Evolutionary conservation across 495 filamentous ascomycete species (phyloP).

Genomic region (Xylaria scruposa): DNA sequence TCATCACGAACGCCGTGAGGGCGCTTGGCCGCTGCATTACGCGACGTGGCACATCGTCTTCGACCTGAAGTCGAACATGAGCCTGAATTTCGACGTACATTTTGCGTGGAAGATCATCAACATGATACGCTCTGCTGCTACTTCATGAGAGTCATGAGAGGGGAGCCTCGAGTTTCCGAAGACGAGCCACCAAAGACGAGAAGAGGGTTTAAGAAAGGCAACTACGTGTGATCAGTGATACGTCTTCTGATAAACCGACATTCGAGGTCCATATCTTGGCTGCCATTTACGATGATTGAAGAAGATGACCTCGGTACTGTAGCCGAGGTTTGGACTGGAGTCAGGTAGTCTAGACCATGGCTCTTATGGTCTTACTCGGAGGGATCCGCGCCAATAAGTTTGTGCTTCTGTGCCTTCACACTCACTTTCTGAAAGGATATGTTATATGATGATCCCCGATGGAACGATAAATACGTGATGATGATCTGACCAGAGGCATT

Average conservation of each 20-base stretch:
- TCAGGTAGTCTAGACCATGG: not conserved
- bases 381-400: not conserved
- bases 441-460: not conserved
- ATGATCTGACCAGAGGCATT: slow-evolving; percentile 1
- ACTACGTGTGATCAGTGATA: not conserved
- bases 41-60: slow-evolving; percentile 69
- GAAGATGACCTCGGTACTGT: not conserved
- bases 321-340: not conserved
- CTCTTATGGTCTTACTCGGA: not conserved
- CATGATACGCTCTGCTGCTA: slow-evolving; percentile 57
- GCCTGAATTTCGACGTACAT: slow-evolving; percentile 68
- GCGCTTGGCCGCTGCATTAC: slow-evolving; percentile 73
- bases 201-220: slow-evolving; percentile 36
- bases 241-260: too few relatives aligned
- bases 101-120: slow-evolving; percentile 67
- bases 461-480: not conserved
- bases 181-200: slow-evolving; percentile 32
- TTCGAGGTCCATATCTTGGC: not conserved
- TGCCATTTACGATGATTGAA: not conserved
- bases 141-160: too few relatives aligned
- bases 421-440: not conserved
- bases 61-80: slow-evolving; percentile 66
- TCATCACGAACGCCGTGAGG: slow-evolving; percentile 72
- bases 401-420: not conserved
- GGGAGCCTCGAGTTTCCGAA: slow-evolving; percentile 28